Percentiles rank a stretch among this genome's conserved stretches.
Conservation (phyloP, 2,329 filamentous ascomycete genomes). For the Metarhizium rileyi region DNA sequence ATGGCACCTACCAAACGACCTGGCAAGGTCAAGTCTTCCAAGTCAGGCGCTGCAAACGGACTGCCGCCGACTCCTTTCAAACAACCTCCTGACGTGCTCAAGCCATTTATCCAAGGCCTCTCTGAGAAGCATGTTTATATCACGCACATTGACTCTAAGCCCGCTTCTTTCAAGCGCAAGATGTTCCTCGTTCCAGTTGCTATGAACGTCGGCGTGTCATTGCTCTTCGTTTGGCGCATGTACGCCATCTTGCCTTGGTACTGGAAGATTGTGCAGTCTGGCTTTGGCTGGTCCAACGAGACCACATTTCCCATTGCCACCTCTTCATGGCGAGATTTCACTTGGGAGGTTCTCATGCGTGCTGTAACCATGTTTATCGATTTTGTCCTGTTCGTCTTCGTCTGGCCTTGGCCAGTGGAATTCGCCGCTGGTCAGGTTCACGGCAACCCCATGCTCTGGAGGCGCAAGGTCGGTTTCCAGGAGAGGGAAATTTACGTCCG, state of each 20-base stretch:
- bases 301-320: conserved; percentile 52
- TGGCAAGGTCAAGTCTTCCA: conserved; percentile 21
- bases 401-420: conserved; percentile 64
- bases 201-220: conserved; percentile 61
- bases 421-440: conserved; percentile 54
- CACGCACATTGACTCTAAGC: conserved; percentile 68
- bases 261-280: conserved; percentile 51
- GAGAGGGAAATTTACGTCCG: conserved; percentile 73
- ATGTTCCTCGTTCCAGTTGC: conserved; percentile 72
- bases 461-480: conserved; percentile 65
- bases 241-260: conserved; percentile 66
- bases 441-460: conserved; percentile 61
- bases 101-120: conserved; percentile 57
- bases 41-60: conserved; percentile 16
- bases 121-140: conserved; percentile 68
- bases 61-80: conserved; percentile 57
- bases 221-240: conserved; percentile 57
- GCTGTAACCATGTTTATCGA: conserved; percentile 62
- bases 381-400: conserved; percentile 55
- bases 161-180: conserved; percentile 63
- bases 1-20: conserved; percentile 26
- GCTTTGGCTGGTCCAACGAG: conserved; percentile 56
- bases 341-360: conserved; percentile 48
- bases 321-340: conserved; percentile 46
- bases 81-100: conserved; percentile 50